Evolutionary conservation across 1,284 basidiomycete species (phyloP).

Genomic region (Trichosporon sp.): DNA sequence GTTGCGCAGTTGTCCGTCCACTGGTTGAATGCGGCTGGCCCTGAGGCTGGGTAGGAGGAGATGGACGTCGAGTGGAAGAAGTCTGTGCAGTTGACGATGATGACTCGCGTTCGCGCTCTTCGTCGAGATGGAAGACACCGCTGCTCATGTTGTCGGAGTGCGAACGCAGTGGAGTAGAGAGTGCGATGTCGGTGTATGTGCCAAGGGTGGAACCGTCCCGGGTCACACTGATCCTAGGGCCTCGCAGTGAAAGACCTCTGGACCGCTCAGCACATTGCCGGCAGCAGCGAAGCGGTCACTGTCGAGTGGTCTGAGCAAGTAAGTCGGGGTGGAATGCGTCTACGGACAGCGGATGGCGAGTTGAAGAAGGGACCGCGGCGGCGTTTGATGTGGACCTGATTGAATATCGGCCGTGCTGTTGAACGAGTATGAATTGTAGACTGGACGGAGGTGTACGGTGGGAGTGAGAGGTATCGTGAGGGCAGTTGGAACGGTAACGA

Average conservation of each 20-base stretch:
- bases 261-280: background rate
- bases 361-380: background rate
- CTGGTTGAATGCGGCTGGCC: background rate
- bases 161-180: background rate
- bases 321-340: background rate
- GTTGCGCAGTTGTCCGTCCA: background rate
- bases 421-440: background rate
- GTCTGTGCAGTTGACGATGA: constrained; percentile 22
- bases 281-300: background rate
- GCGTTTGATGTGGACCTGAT: background rate
- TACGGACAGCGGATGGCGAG: no score
- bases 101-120: constrained; percentile 31
- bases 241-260: background rate
- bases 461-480: background rate
- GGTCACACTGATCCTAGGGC: background rate
- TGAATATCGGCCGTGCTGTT: background rate
- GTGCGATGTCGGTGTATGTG: background rate
- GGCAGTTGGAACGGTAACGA: background rate
- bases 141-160: constrained; percentile 7
- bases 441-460: background rate
- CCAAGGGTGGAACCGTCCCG: background rate
- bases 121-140: constrained; percentile 41
- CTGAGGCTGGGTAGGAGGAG: background rate
- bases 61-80: background rate
- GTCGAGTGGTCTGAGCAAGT: background rate